A percentile compares a stretch with the other conserved stretches of the same genome.
Evolutionary conservation across 768 basidiomycete species (phyloP).

Genomic region (Inosperma sp.): DNA sequence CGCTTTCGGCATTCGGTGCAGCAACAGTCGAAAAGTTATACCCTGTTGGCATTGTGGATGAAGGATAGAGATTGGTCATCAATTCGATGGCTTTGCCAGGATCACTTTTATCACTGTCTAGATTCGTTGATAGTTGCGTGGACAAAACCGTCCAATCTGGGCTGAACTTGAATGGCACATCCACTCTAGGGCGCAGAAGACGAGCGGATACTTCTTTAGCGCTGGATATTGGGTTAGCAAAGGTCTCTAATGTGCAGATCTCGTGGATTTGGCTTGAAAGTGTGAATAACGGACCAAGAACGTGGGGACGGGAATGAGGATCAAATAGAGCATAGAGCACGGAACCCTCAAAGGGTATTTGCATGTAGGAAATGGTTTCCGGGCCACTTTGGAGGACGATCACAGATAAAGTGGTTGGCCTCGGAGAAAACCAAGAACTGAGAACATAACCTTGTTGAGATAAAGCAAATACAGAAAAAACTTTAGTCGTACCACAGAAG

Average conservation of each 20-base stretch:
- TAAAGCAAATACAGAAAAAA: not conserved
- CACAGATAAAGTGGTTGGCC: conserved; percentile 7
- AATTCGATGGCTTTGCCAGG: too few species aligned
- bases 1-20: too few species aligned
- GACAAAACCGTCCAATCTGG: too few species aligned
- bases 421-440: conserved; percentile 18
- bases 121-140: too few species aligned
- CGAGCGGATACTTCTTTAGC: not conserved
- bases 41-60: not conserved
- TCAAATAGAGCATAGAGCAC: conserved; percentile 15
- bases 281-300: conserved; percentile 14
- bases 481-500: not conserved
- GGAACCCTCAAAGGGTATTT: conserved; percentile 9
- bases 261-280: conserved; percentile 13
- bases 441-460: too few species aligned
- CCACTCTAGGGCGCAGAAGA: not conserved
- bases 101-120: too few species aligned
- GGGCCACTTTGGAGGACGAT: conserved; percentile 11
- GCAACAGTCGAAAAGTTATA: not conserved
- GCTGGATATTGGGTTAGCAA: not conserved
- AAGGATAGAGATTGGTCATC: too few species aligned
- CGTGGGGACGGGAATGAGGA: conserved; percentile 14
- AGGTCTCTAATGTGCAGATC: not conserved
- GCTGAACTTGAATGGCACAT: too few species aligned
- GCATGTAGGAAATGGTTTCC: conserved; percentile 16